Percentiles rank a stretch among this genome's conserved stretches.
These are phyloP conservation scores for Margaritispora aquatica DNA, from an alignment of 495 filamentous ascomycete genomes.

Conservation along the genomic window DNA sequence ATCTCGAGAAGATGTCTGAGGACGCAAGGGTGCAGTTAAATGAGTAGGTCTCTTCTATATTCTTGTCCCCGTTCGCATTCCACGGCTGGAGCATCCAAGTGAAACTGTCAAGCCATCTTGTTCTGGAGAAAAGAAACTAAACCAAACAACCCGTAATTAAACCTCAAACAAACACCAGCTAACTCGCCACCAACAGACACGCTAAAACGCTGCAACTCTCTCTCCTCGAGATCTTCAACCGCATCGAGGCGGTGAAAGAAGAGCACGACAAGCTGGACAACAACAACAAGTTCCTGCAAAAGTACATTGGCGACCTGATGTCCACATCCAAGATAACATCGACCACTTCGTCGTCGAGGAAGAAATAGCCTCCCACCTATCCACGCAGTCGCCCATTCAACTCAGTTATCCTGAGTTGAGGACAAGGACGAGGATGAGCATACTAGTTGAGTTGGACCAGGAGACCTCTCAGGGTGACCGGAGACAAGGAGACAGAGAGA, in stretches of 20 bases:
- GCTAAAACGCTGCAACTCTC: conserved; percentile 82
- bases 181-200: conserved; percentile 49
- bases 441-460: no score
- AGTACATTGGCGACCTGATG: conserved; percentile 82
- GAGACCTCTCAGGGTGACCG: neutral
- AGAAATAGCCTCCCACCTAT: conserved; percentile 44
- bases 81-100: neutral
- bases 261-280: conserved; percentile 93
- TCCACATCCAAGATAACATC: conserved; percentile 74
- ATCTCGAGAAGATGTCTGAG: conserved; percentile 76
- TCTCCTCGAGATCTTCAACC: conserved; percentile 79
- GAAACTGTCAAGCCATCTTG: no score
- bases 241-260: conserved; percentile 87
- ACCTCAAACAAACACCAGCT: no score
- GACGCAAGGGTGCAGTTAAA: conserved; percentile 60
- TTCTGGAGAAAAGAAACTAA: no score
- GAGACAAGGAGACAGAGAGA: neutral
- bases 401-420: no score
- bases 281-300: conserved; percentile 91
- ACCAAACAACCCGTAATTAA: no score
- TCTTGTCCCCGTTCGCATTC: neutral
- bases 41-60: conserved; percentile 41
- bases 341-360: conserved; percentile 36
- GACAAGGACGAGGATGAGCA: no score
- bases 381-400: no score